Conservation (phyloP, 2,329 filamentous ascomycete genomes). For the Phoma sp. region DNA sequence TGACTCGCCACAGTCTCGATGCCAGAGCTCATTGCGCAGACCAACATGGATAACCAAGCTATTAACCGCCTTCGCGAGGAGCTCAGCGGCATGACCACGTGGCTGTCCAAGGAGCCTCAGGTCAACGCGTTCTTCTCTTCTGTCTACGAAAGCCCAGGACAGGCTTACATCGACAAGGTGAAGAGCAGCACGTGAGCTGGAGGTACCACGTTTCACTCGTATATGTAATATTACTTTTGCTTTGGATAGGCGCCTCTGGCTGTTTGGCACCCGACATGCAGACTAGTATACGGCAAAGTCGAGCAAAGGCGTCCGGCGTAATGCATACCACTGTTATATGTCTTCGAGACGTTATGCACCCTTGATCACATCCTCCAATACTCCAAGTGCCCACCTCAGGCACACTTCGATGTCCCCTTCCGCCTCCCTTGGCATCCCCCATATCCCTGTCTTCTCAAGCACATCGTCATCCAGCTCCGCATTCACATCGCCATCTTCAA, state of each 20-base stretch:
- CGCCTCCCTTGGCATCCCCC: slow-evolving; percentile 49
- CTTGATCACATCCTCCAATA: slow-evolving; percentile 31
- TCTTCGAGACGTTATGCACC: slow-evolving; percentile 6
- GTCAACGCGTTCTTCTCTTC: slow-evolving; percentile 77
- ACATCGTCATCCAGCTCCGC: slow-evolving; percentile 57
- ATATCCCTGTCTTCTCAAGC: slow-evolving; percentile 31
- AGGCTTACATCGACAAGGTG: slow-evolving; percentile 75
- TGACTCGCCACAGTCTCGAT: slow-evolving; percentile 69
- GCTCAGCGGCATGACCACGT: slow-evolving; percentile 81
- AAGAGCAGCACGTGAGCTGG: slow-evolving; percentile 41
- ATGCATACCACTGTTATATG: background rate
- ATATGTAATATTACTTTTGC: slow-evolving; percentile 23
- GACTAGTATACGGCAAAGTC: background rate
- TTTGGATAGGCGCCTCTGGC: slow-evolving; percentile 9
- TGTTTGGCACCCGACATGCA: background rate
- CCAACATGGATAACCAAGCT: slow-evolving; percentile 95
- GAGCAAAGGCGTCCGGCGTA: slow-evolving; percentile 13
- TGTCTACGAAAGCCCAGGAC: slow-evolving; percentile 74
- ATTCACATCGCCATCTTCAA: slow-evolving; percentile 71
- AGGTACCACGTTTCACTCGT: background rate
- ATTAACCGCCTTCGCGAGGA: slow-evolving; percentile 89
- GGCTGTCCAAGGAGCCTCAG: slow-evolving; percentile 73
- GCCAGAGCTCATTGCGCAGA: slow-evolving; percentile 93
- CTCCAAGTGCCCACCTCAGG: slow-evolving; percentile 38
- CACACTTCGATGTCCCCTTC: slow-evolving; percentile 43